phyloP scores from a whole-genome alignment of 495 filamentous ascomycete species.

The Penicillium pulvis region DNA sequence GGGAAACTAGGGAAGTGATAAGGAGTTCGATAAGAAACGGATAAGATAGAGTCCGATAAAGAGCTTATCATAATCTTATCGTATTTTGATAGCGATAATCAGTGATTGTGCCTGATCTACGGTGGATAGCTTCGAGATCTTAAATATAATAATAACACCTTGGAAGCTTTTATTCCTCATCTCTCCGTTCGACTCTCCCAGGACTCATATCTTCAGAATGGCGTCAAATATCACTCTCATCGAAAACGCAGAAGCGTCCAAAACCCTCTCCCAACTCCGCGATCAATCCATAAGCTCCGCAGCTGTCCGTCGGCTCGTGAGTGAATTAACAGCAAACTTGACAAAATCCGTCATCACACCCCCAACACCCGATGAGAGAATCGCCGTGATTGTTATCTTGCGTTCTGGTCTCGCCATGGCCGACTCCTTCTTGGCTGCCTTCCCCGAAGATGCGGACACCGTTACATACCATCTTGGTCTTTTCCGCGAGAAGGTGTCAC shows the following conservation, averaged over 20 bases:
- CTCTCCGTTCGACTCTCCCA: not conserved
- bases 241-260: constrained; percentile 13
- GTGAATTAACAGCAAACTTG: constrained; percentile 20
- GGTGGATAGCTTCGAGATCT: not conserved
- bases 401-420: constrained; percentile 37
- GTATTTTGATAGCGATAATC: not conserved
- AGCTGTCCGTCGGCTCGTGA: constrained; percentile 25
- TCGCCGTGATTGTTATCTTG: constrained; percentile 33
- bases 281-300: constrained; percentile 24
- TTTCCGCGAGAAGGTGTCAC: constrained; percentile 77
- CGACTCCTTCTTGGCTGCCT: constrained; percentile 26
- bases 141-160: not conserved
- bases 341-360: constrained; percentile 18
- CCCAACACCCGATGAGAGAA: constrained; percentile 17
- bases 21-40: not conserved
- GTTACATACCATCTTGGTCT: constrained; percentile 81
- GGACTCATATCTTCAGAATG: constrained; percentile 5
- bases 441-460: constrained; percentile 20
- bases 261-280: constrained; percentile 27
- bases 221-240: constrained; percentile 23
- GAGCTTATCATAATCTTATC: not conserved
- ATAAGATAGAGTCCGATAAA: constrained; percentile 1
- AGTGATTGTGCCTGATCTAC: not conserved
- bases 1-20: not conserved
- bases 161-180: not conserved